A percentile compares a stretch with the other conserved stretches of the same genome.
Conservation (phyloP, 331 rosid species). For the Arachis monticola region DNA sequence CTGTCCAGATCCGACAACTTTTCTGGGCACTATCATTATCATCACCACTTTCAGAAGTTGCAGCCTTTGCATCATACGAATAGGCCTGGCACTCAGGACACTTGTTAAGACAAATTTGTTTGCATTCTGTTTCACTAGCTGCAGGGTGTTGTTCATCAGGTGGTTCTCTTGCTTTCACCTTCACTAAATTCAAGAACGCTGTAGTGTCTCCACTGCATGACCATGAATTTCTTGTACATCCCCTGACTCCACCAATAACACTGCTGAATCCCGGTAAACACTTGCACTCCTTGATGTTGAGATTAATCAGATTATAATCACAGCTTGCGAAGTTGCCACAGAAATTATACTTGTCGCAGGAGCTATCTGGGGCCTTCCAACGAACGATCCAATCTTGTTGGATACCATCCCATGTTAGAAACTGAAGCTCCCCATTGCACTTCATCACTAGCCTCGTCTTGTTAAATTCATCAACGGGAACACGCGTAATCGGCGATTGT, state of each 20-base stretch:
- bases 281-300: constrained; percentile 48
- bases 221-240: too few relatives aligned
- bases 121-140: not conserved
- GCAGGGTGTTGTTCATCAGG: accelerated
- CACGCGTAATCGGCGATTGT: too few relatives aligned
- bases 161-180: constrained; percentile 49
- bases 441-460: constrained; percentile 53
- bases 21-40: too few relatives aligned
- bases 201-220: constrained; percentile 30
- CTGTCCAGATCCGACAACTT: constrained; percentile 12
- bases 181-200: constrained; percentile 45
- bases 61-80: constrained; percentile 30
- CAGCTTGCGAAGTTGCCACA: constrained; percentile 68
- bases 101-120: accelerated
- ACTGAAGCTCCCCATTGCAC: constrained; percentile 47
- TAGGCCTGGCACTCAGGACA: constrained; percentile 28
- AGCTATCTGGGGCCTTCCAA: constrained; percentile 46
- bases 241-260: not conserved
- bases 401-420: constrained; percentile 5
- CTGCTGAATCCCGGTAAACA: constrained; percentile 60
- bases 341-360: constrained; percentile 46
- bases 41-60: too few relatives aligned
- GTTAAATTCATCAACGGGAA: too few relatives aligned
- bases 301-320: too few relatives aligned
- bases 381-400: constrained; percentile 14